Evolutionary conservation across 371 early-diverging fungal species (phyloP).

Genomic region (Mucor velutinosus): DNA sequence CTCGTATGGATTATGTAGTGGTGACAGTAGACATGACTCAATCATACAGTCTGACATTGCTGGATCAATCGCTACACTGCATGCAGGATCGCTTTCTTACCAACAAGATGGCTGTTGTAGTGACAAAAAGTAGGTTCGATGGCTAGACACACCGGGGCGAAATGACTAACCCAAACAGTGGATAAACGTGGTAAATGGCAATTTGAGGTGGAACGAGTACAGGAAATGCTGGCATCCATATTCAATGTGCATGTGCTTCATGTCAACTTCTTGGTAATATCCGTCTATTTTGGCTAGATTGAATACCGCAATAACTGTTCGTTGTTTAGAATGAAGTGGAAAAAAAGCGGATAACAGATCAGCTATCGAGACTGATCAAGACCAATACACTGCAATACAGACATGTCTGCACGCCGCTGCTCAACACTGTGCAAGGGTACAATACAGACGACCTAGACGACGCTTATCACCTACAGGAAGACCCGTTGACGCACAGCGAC

Average conservation of each 20-base stretch:
- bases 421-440: background rate
- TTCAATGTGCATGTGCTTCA: conserved; percentile 24
- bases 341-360: conserved; percentile 1
- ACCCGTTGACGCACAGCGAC: background rate
- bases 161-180: conserved; percentile 11
- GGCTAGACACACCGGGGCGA: background rate
- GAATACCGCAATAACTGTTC: background rate
- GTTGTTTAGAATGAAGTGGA: conserved; percentile 6
- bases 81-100: conserved; percentile 22
- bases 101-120: conserved; percentile 26
- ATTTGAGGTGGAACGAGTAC: conserved; percentile 19
- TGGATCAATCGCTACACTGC: conserved; percentile 12
- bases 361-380: conserved; percentile 16
- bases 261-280: conserved; percentile 25
- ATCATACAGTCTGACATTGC: conserved; percentile 11
- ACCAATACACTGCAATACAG: conserved; percentile 15
- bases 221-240: background rate
- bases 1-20: conserved; percentile 30
- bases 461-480: background rate
- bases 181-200: conserved; percentile 19
- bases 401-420: background rate
- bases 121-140: conserved; percentile 34
- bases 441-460: background rate
- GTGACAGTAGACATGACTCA: conserved; percentile 39
- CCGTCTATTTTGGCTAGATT: background rate